These are phyloP conservation scores for Cryptococcus wingfieldii DNA, from an alignment of 1,284 basidiomycete species.

Conservation along the genomic window DNA sequence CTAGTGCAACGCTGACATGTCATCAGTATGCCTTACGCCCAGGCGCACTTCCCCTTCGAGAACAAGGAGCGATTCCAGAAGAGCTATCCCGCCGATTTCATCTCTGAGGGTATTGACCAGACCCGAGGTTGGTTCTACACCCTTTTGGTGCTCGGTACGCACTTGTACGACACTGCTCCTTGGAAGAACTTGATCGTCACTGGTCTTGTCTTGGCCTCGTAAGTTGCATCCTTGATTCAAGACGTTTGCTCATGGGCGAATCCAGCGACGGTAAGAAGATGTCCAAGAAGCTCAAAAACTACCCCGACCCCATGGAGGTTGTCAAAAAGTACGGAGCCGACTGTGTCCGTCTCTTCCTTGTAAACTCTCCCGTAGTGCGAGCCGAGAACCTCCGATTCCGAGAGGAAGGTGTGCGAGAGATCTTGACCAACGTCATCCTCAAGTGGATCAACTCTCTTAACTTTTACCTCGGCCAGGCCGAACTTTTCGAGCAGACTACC, in stretches of 20 bases:
- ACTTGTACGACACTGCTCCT: conserved; percentile 86
- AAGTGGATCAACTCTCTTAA: conserved; percentile 99
- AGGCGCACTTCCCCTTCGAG: conserved; percentile 97
- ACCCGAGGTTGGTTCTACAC: conserved; percentile 99
- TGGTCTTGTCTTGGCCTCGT: conserved; percentile 91
- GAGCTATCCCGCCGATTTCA: conserved; percentile 94
- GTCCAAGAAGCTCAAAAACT: conserved; percentile 97
- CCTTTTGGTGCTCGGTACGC: conserved; percentile 88
- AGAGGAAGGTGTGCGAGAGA: conserved; percentile 96
- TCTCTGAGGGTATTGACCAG: conserved; percentile 95
- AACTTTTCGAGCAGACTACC: conserved; percentile 77
- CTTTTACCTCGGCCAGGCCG: conserved; percentile 97
- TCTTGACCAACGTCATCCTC: conserved; percentile 87
- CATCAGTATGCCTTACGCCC: conserved; percentile 97
- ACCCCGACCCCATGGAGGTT: conserved; percentile 92
- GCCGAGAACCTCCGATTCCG: conserved; percentile 97
- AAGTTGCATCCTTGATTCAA: conserved; percentile 39
- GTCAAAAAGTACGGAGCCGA: conserved; percentile 94
- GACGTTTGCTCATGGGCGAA: neutral
- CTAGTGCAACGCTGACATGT: conserved; percentile 3
- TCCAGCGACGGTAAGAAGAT: conserved; percentile 96
- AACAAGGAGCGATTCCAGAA: conserved; percentile 68
- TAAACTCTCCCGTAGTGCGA: conserved; percentile 97
- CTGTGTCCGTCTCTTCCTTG: conserved; percentile 94
- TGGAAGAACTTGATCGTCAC: conserved; percentile 99